Conservation (phyloP, 371 early-diverging fungal genomes). For the Chytridium lagenaria region DNA sequence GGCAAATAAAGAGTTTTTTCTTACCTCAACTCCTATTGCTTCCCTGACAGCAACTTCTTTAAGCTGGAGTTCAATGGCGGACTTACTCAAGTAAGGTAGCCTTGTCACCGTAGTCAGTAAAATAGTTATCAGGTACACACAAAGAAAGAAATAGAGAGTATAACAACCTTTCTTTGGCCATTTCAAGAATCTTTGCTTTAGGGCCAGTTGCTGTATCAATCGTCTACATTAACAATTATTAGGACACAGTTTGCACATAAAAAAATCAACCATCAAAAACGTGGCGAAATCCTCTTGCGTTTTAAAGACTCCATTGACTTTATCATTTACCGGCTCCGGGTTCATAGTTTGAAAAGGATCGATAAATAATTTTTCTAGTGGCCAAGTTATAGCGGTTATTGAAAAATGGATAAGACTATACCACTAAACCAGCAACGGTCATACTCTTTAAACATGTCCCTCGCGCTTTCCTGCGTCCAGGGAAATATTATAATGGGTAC, state of each 20-base stretch:
- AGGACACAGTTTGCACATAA: neutral
- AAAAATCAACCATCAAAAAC: neutral
- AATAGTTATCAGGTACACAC: neutral
- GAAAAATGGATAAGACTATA: neutral
- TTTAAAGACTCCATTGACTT: neutral
- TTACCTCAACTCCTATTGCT: neutral
- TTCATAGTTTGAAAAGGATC: constrained; percentile 2
- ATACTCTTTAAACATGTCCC: neutral
- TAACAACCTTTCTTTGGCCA: constrained; percentile 15
- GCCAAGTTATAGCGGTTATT: too few relatives aligned
- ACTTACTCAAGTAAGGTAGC: neutral
- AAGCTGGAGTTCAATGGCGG: constrained; percentile 6
- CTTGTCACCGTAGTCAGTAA: neutral
- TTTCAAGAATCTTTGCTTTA: neutral
- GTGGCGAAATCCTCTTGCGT: neutral
- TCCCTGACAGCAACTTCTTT: constrained; percentile 19
- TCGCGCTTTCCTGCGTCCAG: neutral
- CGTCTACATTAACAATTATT: neutral
- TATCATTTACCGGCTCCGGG: neutral
- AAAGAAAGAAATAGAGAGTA: neutral
- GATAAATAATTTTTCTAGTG: neutral
- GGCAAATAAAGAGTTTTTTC: neutral
- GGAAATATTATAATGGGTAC: neutral
- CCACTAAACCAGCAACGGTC: neutral
- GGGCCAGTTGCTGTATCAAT: neutral